Conservation (phyloP, 768 basidiomycete species). For the Cubamyces sp. region DNA sequence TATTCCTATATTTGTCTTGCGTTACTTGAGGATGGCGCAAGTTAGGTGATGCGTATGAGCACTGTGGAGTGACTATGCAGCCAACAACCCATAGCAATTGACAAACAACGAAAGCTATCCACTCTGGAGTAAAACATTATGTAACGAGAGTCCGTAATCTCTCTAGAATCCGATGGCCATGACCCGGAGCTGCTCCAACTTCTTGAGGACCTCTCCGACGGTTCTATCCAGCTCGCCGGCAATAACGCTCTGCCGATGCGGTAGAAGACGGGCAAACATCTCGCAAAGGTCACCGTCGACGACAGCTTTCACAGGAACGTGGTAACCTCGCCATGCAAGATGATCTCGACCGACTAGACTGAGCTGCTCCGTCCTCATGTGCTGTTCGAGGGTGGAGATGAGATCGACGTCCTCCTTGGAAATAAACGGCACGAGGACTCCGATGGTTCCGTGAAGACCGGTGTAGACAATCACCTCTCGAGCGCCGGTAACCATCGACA, state of each 20-base stretch:
- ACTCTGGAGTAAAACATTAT: no score
- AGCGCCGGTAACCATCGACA: constrained; percentile 91
- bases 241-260: constrained; percentile 84
- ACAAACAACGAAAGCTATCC: no score
- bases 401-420: constrained; percentile 99
- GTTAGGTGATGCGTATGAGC: no score
- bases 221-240: constrained; percentile 90
- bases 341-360: constrained; percentile 93
- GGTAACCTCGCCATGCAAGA: constrained; percentile 93
- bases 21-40: no score
- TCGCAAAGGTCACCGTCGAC: constrained; percentile 98
- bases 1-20: no score
- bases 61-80: no score
- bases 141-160: no score
- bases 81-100: no score
- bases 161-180: constrained; percentile 81
- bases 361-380: constrained; percentile 87
- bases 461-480: constrained; percentile 95
- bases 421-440: constrained; percentile 93
- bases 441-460: constrained; percentile 91
- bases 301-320: constrained; percentile 92
- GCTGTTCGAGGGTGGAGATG: constrained; percentile 93
- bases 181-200: constrained; percentile 88
- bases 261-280: constrained; percentile 79
- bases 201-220: constrained; percentile 95